Base-by-base conservation (phyloP, 140 eudicot genomes). In the Senecio squalidus region DNA sequence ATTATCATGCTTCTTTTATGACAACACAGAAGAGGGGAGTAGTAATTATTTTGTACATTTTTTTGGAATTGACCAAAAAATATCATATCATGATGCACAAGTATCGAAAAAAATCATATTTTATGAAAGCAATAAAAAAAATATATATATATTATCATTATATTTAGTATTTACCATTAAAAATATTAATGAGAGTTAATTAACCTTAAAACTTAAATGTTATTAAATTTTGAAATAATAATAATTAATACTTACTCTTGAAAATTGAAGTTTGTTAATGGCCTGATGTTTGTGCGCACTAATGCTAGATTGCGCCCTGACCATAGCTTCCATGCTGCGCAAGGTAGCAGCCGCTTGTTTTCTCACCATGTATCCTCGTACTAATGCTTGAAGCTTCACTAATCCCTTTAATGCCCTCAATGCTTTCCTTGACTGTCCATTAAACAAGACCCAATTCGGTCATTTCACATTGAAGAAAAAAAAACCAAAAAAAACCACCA, bases 361-460 rank as follows among this genome's bases (percentile, higher is more conserved):
- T 10, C 98, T 69, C 41, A 86, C 98, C 70, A 92, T 55, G 65
- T 58, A 86, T 3, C 98, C 98, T 73, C 96, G 66, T 9, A 87
- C 93, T 22, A 87, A 64, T 41, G 98, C 98, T 69, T 92, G 98
- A 36, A 92, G 69, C 77, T 92, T 92, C 77, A 92, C 98, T 15
- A 92, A 65, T 56, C 95, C 98, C 58, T 72, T 87, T 82, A 92
- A 66, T 54, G 98, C 98, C 77, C 83, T 80, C 45, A 79, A 68
- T 15, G 98, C 98, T 61, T 80, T 92, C 38, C 98, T 76, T 39
- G 98, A 79, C 98, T 92, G 67, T 62, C 17, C 26, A 58, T 58
- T 1, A 48, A 0, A 31, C 38, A 24, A 44, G 10, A 23, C 62
- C 45, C 55, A 78, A 52, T 60, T 45, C 2, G 9, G 48, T 56